Base-by-base conservation (phyloP, 805 yeast genomes). In the Yarrowia alimentaria region DNA sequence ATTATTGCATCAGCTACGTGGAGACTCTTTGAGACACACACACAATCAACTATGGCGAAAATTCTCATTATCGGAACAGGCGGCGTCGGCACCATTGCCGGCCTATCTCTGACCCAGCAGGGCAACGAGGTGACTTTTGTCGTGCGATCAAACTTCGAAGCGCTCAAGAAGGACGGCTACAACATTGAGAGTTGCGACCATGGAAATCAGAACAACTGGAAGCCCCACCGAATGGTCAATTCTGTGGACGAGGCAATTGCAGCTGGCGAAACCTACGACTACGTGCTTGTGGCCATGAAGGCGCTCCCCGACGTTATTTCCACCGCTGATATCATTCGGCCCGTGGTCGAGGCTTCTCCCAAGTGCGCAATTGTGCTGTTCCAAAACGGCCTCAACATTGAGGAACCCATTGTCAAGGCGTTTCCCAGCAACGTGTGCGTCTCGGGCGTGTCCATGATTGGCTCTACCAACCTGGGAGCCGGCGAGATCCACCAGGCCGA, bases 81-180 rank as follows among this genome's bases (percentile, higher is more conserved):
- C 12, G 95, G 95, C 29, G 93, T 87, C 9, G 96, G 96, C 28
- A 75, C 87, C 13, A 77, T 87, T 25, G 81, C 83, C 2, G 86
- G 94, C 0, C 73, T 81, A 43, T 78, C 85, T 0, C 69, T 87
- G 24, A 72, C 70, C 57, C 62, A 64, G 31, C 69, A 74, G 34
- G 77, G 74, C 0, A 64, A 69, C 33, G 69, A 70, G 18, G 80
- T 84, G 10, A 78, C 88, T 2, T 68, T 79, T 11, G 83, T 83
- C 5, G 74, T 81, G 3, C 74, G 93, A 61, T 76, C 87, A 19
- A 83, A 80, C 58, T 83, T 80, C 64, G 75, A 76, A 3, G 64
- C 63, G 25, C 80, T 83, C 24, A 54, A 58, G 17, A 62, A 69
- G 29, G 60, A 69, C 1, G 93, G 93, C 1, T 83, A 74, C 63